Conservation (phyloP, 176 grass and related monocot species). For the Zoysia pacifica region DNA sequence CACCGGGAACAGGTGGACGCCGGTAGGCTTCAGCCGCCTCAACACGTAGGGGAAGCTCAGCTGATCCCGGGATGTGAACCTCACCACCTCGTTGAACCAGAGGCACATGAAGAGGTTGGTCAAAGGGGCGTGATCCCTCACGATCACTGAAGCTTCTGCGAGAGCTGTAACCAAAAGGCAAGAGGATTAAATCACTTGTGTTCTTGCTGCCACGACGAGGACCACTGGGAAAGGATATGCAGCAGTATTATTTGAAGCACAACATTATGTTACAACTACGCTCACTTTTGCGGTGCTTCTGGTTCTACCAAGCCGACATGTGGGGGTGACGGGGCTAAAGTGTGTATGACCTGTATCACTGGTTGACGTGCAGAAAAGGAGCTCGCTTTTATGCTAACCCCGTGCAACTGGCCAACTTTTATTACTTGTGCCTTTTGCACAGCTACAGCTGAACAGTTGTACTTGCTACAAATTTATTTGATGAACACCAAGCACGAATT, state of each 20-base stretch:
- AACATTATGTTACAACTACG: constrained; percentile 10
- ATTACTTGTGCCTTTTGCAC: constrained; percentile 54
- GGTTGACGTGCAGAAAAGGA: constrained; percentile 47
- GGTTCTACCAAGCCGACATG: constrained; percentile 23
- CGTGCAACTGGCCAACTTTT: constrained; percentile 49
- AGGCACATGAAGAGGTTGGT: constrained; percentile 90
- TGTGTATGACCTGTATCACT: constrained; percentile 45
- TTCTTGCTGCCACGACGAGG: constrained; percentile 25
- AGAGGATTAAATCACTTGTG: constrained; percentile 5
- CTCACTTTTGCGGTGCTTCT: constrained; percentile 24
- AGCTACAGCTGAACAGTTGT: constrained; percentile 28
- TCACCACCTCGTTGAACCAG: constrained; percentile 92
- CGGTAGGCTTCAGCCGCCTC: constrained; percentile 49
- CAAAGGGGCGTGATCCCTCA: constrained; percentile 69
- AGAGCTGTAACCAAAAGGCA: constrained; percentile 63
- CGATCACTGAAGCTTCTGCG: constrained; percentile 83
- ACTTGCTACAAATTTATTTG: not conserved
- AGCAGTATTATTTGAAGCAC: not conserved
- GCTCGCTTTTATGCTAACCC: constrained; percentile 52
- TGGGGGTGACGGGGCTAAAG: constrained; percentile 27
- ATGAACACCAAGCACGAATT: constrained; percentile 20
- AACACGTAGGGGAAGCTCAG: constrained; percentile 89
- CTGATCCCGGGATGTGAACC: constrained; percentile 89
- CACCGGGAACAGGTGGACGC: constrained; percentile 82
- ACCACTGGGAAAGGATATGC: constrained; percentile 32